Evolutionary conservation across 345 rosid species (phyloP).

Genomic region (Eucalyptus victrix): DNA sequence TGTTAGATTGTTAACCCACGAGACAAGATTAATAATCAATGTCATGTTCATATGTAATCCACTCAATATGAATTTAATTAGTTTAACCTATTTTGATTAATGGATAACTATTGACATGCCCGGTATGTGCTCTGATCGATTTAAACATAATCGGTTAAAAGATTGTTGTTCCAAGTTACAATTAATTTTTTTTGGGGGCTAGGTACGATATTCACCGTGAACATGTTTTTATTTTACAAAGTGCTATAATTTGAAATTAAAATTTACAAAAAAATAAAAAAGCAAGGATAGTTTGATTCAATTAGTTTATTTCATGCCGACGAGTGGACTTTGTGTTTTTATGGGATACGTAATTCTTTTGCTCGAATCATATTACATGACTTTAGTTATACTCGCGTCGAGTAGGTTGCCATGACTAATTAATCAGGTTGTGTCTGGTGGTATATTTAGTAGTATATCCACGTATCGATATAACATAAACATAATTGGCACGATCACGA

Average conservation of each 20-base stretch:
- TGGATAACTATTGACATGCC: rapidly evolving
- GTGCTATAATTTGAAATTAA: rapidly evolving
- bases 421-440: rapidly evolving
- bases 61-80: rapidly evolving
- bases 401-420: neutral
- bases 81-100: neutral
- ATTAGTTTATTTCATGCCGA: rapidly evolving
- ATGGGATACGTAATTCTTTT: neutral
- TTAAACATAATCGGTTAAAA: neutral
- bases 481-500: rapidly evolving
- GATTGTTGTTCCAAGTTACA: rapidly evolving
- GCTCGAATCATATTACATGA: neutral
- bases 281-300: neutral
- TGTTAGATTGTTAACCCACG: rapidly evolving
- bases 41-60: too few relatives aligned
- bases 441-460: too few relatives aligned
- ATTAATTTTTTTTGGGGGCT: too few relatives aligned
- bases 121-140: rapidly evolving
- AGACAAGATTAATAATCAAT: rapidly evolving
- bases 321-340: rapidly evolving
- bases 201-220: rapidly evolving
- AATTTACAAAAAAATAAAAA: neutral
- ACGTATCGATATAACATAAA: rapidly evolving
- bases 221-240: neutral
- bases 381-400: rapidly evolving